Percentiles rank a stretch among this genome's conserved stretches.
Conservation (phyloP, 2,329 filamentous ascomycete genomes). For the Aaosphaeria pasadenensis region DNA sequence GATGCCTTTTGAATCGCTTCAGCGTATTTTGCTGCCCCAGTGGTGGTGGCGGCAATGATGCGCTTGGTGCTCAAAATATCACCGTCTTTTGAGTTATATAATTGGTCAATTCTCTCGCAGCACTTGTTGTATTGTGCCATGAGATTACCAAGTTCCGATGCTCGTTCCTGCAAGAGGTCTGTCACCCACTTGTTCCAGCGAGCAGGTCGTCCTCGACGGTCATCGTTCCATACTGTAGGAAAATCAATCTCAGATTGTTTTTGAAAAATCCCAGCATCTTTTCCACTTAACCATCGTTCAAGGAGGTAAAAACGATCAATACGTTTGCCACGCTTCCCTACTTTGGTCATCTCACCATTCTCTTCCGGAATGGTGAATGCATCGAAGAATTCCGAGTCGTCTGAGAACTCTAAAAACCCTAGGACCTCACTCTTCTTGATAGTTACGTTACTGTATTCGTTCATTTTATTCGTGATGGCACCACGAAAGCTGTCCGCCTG, state of each 20-base stretch:
- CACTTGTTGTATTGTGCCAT: conserved; percentile 43
- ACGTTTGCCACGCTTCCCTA: conserved; percentile 47
- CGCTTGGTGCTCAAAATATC: conserved; percentile 50
- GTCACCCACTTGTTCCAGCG: conserved; percentile 28
- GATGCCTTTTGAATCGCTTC: conserved; percentile 52
- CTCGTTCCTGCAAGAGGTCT: conserved; percentile 48
- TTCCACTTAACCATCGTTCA: conserved; percentile 51
- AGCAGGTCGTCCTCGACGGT: conserved; percentile 30
- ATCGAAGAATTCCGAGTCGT: conserved; percentile 52
- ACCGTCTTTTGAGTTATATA: conserved; percentile 22
- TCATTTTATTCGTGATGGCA: conserved; percentile 9
- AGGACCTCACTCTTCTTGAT: conserved; percentile 29
- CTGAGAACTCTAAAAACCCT: conserved; percentile 53
- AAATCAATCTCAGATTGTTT: conserved; percentile 22
- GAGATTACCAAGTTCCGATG: conserved; percentile 39
- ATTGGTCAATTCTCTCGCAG: conserved; percentile 37
- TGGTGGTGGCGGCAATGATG: conserved; percentile 71
- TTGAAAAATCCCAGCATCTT: conserved; percentile 45
- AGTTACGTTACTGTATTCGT: conserved; percentile 5
- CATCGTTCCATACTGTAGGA: conserved; percentile 53
- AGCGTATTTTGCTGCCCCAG: conserved; percentile 62
- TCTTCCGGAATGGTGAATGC: conserved; percentile 54
- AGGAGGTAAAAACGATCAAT: conserved; percentile 52
- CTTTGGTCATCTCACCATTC: conserved; percentile 45
- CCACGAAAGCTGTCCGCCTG: conserved; percentile 34